phyloP scores from a whole-genome alignment of 2,329 filamentous ascomycete genomes.

The Rutstroemia sydowiana region DNA sequence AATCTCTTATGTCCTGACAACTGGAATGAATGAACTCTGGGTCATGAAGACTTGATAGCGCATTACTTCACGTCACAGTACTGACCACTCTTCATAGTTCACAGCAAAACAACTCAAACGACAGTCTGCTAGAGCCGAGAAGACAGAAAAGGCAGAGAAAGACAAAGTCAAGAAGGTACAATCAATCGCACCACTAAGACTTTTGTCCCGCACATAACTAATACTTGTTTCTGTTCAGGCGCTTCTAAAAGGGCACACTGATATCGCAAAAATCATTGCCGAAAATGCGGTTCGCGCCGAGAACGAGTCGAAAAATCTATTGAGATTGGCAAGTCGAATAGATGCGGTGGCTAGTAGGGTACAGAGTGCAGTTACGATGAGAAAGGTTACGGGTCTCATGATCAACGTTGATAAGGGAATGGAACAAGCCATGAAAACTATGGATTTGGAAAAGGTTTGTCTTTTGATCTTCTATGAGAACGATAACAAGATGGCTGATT shows the following conservation, averaged over 20 bases:
- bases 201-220: background rate
- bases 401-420: constrained; percentile 54
- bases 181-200: background rate
- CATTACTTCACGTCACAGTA: background rate
- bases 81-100: constrained; percentile 34
- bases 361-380: constrained; percentile 58
- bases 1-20: background rate
- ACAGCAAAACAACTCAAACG: constrained; percentile 56
- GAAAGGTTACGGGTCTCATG: constrained; percentile 53
- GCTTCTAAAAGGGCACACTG: constrained; percentile 50
- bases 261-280: constrained; percentile 57
- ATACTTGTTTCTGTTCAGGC: constrained; percentile 33
- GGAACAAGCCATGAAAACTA: constrained; percentile 55
- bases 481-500: background rate
- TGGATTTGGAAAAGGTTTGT: constrained; percentile 54
- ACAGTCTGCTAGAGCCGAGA: constrained; percentile 53
- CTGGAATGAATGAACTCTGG: background rate
- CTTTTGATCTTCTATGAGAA: background rate
- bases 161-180: constrained; percentile 52
- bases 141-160: constrained; percentile 54
- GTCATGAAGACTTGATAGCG: background rate
- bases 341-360: constrained; percentile 52
- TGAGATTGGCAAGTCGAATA: constrained; percentile 48
- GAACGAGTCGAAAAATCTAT: constrained; percentile 53
- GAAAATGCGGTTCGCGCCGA: constrained; percentile 57